Conservation (phyloP, 1,284 basidiomycete species). For the Sanghuangporus baumii region DNA sequence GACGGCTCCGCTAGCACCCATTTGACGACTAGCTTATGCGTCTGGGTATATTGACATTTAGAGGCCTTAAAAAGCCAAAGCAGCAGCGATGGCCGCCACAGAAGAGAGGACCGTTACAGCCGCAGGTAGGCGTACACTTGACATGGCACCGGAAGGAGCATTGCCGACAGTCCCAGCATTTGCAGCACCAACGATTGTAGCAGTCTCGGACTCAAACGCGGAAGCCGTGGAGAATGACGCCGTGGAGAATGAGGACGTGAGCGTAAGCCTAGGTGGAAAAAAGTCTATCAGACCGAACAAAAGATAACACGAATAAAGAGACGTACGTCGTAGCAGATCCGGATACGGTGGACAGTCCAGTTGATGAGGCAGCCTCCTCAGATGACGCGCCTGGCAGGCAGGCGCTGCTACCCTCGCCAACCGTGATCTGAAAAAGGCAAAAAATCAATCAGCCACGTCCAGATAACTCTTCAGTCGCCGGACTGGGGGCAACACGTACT, state of each 20-base stretch:
- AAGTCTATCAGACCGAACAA: background rate
- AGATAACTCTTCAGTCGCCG: slow-evolving; percentile 4
- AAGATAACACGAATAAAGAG: slow-evolving; percentile 13
- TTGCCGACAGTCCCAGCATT: slow-evolving; percentile 40
- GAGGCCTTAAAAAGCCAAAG: slow-evolving; percentile 7
- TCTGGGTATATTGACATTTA: slow-evolving; percentile 9
- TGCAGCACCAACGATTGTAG: slow-evolving; percentile 42
- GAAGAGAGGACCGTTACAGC: slow-evolving; percentile 9
- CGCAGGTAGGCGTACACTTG: slow-evolving; percentile 15
- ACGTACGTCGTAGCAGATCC: slow-evolving; percentile 21
- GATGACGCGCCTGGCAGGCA: slow-evolving; percentile 33
- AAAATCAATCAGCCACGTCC: slow-evolving; percentile 1
- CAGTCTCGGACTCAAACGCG: slow-evolving; percentile 19
- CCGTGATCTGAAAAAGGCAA: slow-evolving; percentile 41
- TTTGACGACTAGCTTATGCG: background rate
- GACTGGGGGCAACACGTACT: slow-evolving; percentile 33
- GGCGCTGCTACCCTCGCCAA: slow-evolving; percentile 40
- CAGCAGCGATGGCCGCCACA: slow-evolving; percentile 7
- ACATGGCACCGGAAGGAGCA: slow-evolving; percentile 25
- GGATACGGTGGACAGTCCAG: slow-evolving; percentile 21
- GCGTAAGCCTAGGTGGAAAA: slow-evolving; percentile 12
- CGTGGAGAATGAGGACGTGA: slow-evolving; percentile 21
- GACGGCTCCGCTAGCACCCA: background rate
- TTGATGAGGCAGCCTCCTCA: slow-evolving; percentile 18
- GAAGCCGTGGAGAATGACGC: slow-evolving; percentile 22